Evolutionary conservation across 164 flowering plant species (phyloP).

Genomic region (Macadamia integrifolia): DNA sequence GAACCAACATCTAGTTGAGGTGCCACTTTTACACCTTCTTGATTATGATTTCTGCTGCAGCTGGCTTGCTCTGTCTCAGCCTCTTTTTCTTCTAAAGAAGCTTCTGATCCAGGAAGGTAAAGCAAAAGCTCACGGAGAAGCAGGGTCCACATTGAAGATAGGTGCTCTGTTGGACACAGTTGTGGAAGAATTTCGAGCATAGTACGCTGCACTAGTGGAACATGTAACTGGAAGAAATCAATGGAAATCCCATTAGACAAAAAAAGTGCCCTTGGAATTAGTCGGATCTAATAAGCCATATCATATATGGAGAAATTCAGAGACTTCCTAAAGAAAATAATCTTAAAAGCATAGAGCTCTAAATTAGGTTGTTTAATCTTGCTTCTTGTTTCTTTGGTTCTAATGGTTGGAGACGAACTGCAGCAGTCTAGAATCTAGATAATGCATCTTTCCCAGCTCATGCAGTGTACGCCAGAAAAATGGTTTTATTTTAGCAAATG

Average conservation of each 20-base stretch:
- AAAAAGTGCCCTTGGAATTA: background rate
- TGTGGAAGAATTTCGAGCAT: slow-evolving; percentile 70
- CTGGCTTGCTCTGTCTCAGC: slow-evolving; percentile 27
- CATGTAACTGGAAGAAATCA: slow-evolving; percentile 50
- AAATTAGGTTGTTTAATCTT: background rate
- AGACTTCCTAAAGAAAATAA: background rate
- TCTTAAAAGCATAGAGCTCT: background rate
- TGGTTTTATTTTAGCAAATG: no score
- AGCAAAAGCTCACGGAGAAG: slow-evolving; percentile 54
- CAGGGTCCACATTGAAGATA: slow-evolving; percentile 77
- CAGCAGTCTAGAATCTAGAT: no score
- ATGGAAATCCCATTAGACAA: slow-evolving; percentile 4
- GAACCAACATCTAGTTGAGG: slow-evolving; percentile 7
- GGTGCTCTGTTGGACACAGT: slow-evolving; percentile 58
- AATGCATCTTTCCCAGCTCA: no score
- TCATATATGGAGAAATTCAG: background rate
- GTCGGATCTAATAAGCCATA: background rate
- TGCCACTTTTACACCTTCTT: slow-evolving; percentile 16
- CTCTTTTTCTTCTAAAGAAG: slow-evolving; percentile 28
- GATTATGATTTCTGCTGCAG: slow-evolving; percentile 18
- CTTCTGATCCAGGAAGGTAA: slow-evolving; percentile 66
- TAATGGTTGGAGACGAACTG: no score
- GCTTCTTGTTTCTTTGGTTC: no score
- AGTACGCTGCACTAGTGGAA: slow-evolving; percentile 75
- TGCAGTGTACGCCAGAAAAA: no score